phyloP scores from a whole-genome alignment of 352 stramenopile genomes.

The Phytophthora sansomeana region DNA sequence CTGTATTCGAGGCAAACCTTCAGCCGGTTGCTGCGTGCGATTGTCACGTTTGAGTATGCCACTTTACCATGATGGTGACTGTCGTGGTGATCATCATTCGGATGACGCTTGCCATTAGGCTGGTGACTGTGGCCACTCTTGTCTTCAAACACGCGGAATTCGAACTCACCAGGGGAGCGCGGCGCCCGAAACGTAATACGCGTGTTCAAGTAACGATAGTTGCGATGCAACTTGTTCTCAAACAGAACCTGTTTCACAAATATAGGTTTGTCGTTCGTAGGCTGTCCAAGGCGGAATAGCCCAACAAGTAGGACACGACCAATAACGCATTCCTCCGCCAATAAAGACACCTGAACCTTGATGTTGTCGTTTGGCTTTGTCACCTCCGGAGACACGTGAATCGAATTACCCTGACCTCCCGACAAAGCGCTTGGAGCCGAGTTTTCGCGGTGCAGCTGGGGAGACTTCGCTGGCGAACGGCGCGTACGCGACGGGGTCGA shows the following conservation, averaged over 20 bases:
- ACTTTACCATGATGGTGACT: slow-evolving; percentile 38
- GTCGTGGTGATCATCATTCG: slow-evolving; percentile 42
- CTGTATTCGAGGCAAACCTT: slow-evolving; percentile 83
- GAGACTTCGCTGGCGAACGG: slow-evolving; percentile 49
- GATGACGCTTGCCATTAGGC: slow-evolving; percentile 32
- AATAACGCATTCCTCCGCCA: slow-evolving; percentile 62
- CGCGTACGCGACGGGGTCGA: slow-evolving; percentile 43
- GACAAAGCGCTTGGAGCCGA: slow-evolving; percentile 29
- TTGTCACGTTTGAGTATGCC: slow-evolving; percentile 72
- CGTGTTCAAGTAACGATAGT: slow-evolving; percentile 71
- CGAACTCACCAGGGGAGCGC: slow-evolving; percentile 82
- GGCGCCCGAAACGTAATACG: slow-evolving; percentile 85
- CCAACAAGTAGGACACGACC: slow-evolving; percentile 78
- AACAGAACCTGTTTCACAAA: slow-evolving; percentile 88
- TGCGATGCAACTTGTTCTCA: slow-evolving; percentile 76
- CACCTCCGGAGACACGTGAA: slow-evolving; percentile 64
- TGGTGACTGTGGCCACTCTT: slow-evolving; percentile 50
- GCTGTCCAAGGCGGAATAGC: slow-evolving; percentile 78
- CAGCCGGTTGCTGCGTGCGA: slow-evolving; percentile 71
- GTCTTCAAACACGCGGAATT: slow-evolving; percentile 87
- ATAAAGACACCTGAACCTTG: slow-evolving; percentile 74
- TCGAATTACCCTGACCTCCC: slow-evolving; percentile 36
- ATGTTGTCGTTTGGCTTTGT: slow-evolving; percentile 83
- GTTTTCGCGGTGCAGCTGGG: slow-evolving; percentile 45
- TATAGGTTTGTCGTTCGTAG: slow-evolving; percentile 82